Base-by-base conservation (phyloP, 768 basidiomycete species). In the Phylloporus rhodoxanthus region DNA sequence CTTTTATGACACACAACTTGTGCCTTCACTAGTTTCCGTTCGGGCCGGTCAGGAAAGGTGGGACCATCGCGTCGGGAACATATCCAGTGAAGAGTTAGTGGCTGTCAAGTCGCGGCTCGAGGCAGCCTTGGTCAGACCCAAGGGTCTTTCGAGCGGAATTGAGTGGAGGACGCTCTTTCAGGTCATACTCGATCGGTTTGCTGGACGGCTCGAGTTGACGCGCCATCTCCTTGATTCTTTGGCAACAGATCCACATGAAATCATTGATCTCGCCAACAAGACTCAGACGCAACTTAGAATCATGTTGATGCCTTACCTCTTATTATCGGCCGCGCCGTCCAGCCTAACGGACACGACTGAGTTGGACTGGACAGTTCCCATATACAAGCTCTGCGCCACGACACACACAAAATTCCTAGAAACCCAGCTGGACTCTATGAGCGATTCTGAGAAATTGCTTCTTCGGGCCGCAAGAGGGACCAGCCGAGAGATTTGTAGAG, bases 81-180 rank as follows among this genome's bases (percentile, higher is more conserved):
- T 28, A 26, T 37, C 45, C 34, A 19, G n/a, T 10, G 20, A 45
- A 11, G 34, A 36, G 7, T 28, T 26, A 2, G 13, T 8, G n/a
- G 45, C 34, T 17, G 25, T 37, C 10, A 45, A 26, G 23, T n/a
- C 45, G 10, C 37, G 45, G 10, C 25, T 45, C 45, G 32, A 45
- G 45, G n/a, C n/a, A n/a, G n/a, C n/a, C n/a, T n/a, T n/a, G n/a
- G n/a, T n/a, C n/a, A n/a, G n/a, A n/a, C n/a, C n/a, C n/a, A n/a
- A n/a, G n/a, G n/a, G n/a, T n/a, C n/a, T n/a, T n/a, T 45, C 45
- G 32, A 45, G 45, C 4, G 34, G 45, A n/a, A 11, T 45, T 26
- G 33, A 45, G 8, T 45, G 45, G 45, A 26, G 11, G 11, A 37
- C 33, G 14, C 25, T 45, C 20, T 32, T 44, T 15, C 30, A 23